These are phyloP conservation scores for Pholiota microspora DNA, from an alignment of 768 basidiomycete species.

Conservation along the genomic window DNA sequence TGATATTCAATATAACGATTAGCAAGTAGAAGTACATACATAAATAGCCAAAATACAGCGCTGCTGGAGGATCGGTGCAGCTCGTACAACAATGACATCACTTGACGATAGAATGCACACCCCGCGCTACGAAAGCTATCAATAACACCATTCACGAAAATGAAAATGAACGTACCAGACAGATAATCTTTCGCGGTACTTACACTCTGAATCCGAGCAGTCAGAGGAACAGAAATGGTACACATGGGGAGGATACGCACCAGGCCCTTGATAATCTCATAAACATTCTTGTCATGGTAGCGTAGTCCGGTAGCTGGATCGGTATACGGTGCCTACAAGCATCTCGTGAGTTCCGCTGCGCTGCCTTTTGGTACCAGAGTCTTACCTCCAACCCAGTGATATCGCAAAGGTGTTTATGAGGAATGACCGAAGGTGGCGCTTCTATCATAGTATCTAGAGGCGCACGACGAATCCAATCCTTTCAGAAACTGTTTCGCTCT, in stretches of 20 bases:
- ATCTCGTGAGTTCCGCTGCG: background rate
- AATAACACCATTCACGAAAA: background rate
- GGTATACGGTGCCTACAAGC: constrained; percentile 70
- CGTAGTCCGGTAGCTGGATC: constrained; percentile 79
- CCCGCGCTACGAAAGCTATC: constrained; percentile 26
- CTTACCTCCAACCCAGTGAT: constrained; percentile 80
- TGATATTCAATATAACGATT: background rate
- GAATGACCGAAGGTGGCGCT: constrained; percentile 79
- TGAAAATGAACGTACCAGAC: constrained; percentile 39
- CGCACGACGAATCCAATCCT: background rate
- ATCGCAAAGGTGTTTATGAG: constrained; percentile 78
- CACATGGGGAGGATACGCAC: constrained; percentile 32
- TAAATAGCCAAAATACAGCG: background rate
- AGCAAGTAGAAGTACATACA: background rate
- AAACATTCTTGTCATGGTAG: constrained; percentile 86
- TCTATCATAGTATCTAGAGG: constrained; percentile 73
- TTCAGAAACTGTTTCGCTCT: background rate
- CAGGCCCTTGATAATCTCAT: constrained; percentile 74
- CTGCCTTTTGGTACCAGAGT: background rate
- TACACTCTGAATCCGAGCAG: constrained; percentile 46
- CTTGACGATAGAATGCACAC: constrained; percentile 38
- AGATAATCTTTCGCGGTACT: constrained; percentile 77
- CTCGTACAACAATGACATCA: too few species aligned
- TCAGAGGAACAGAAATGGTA: background rate
- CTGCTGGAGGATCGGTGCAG: background rate